Evolutionary conservation across 179 eudicot species (phyloP), one percentile per base, ranked within the genome.

Genomic region (Carnegiea gigantea): DNA sequence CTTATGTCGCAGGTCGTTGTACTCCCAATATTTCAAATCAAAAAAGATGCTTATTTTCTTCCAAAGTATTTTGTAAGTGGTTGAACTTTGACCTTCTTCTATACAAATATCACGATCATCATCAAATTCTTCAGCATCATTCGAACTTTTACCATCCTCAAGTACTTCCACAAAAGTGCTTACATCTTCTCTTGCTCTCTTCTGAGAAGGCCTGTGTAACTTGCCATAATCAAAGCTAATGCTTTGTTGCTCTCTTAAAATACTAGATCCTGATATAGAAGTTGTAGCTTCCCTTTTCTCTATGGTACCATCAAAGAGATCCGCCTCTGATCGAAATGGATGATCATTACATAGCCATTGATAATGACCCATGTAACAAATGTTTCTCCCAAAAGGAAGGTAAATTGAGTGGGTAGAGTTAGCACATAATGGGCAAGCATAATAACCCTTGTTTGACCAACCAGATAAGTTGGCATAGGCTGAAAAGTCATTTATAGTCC

Each of bases 401-500:
- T 33, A 33, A 33, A 33, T 33, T 33, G 1, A 33, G 1, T 2
- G 9, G 6, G 62, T 73, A 0, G 6, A 18, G n/a, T 71, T 26
- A n/a, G 21, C 26, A 33, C 36, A 38, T 33, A 24, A 7, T 20
- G 77, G 77, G 1, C 57, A 73, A 21, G 77, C 77, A 44, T 5
- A 4, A 9, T 5, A 13, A 9, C 83, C 78, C 44, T 73, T 80
- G 0, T 18, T 59, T 10, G 40, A 38, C 20, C 51, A 80, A 9
- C 36, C 83, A 46, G 78, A 80, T 14, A 73, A 73, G 30, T 20
- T 73, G 4, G 77, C 33, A 23, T 73, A 73, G 1, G 77, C 18
- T 6, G 57, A 54, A 73, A 73, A 33, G 44, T 73, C 59, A 73
- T n/a, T 73, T 44, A 73, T 48, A 44, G 77, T 73, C 68, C 68